Evolutionary conservation across 257 asterid species (phyloP).

Genomic region (Paulownia fortunei): DNA sequence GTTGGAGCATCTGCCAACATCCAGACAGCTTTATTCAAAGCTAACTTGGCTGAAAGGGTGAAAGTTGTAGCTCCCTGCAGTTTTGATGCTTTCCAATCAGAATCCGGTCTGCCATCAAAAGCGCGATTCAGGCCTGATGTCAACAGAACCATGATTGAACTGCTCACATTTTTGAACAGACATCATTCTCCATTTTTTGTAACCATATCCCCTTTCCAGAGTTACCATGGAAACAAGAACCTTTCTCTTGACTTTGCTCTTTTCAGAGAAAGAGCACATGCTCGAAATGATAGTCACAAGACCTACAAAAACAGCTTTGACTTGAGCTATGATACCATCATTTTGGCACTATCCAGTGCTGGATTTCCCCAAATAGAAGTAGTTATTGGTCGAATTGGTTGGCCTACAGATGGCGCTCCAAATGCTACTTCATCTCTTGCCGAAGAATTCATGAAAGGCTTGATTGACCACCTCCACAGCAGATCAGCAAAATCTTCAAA

Average conservation of each 20-base stretch:
- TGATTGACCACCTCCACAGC: constrained; percentile 59
- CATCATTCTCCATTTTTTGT: constrained; percentile 73
- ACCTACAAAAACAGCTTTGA: constrained; percentile 73
- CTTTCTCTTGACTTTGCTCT: constrained; percentile 76
- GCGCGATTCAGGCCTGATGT: constrained; percentile 69
- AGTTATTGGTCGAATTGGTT: constrained; percentile 67
- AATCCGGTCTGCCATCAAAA: constrained; percentile 59
- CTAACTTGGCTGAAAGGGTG: constrained; percentile 61
- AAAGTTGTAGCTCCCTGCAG: constrained; percentile 81
- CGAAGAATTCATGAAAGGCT: constrained; percentile 61
- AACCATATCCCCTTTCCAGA: constrained; percentile 70
- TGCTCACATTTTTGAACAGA: constrained; percentile 64
- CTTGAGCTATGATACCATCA: constrained; percentile 56
- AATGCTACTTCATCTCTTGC: constrained; percentile 70
- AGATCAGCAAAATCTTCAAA: constrained; percentile 52
- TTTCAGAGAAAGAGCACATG: constrained; percentile 57
- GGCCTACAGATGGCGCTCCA: constrained; percentile 92
- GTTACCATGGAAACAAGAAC: constrained; percentile 62
- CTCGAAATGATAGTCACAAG: constrained; percentile 51
- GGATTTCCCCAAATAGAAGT: constrained; percentile 63
- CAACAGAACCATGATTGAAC: constrained; percentile 76
- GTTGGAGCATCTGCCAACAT: constrained; percentile 83
- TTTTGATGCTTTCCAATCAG: constrained; percentile 62
- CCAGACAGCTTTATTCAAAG: constrained; percentile 66
- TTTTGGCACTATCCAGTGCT: constrained; percentile 52